Percentiles rank a stretch among this genome's conserved stretches.
These are phyloP conservation scores for Steccherinum ochraceum DNA, from an alignment of 768 basidiomycete genomes.

Conservation along the genomic window DNA sequence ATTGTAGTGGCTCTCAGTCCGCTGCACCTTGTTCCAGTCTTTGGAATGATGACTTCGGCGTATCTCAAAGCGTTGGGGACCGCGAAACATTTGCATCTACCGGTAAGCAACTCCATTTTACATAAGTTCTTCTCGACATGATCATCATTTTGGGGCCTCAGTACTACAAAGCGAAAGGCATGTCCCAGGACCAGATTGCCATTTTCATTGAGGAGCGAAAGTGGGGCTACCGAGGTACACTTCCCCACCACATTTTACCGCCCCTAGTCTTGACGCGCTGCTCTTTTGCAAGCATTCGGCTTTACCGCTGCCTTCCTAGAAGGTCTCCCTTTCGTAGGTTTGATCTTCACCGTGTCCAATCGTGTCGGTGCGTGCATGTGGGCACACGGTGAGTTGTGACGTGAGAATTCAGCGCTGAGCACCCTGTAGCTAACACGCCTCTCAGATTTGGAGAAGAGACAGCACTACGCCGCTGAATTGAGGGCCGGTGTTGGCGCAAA, in stretches of 20 bases:
- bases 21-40: slow-evolving; percentile 53
- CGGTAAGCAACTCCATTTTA: slow-evolving; percentile 52
- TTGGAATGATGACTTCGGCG: slow-evolving; percentile 57
- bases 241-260: too few relatives aligned
- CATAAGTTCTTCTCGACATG: background rate
- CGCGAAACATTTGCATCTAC: slow-evolving; percentile 58
- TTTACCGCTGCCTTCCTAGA: slow-evolving; percentile 81
- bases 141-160: slow-evolving; percentile 20
- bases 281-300: slow-evolving; percentile 68
- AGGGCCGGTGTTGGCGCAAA: background rate
- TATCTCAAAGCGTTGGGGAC: slow-evolving; percentile 65
- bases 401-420: background rate
- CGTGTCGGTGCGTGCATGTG: slow-evolving; percentile 94
- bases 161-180: slow-evolving; percentile 84
- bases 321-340: slow-evolving; percentile 71
- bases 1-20: slow-evolving; percentile 53
- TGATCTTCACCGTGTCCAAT: slow-evolving; percentile 81
- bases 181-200: slow-evolving; percentile 62
- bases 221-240: slow-evolving; percentile 77
- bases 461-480: slow-evolving; percentile 37
- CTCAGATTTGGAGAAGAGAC: slow-evolving; percentile 57
- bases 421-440: background rate
- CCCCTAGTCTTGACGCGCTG: background rate
- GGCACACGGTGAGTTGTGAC: slow-evolving; percentile 55
- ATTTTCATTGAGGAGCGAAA: slow-evolving; percentile 85